Base-by-base conservation (phyloP, 345 rosid species). In the Populus pruinosa region DNA sequence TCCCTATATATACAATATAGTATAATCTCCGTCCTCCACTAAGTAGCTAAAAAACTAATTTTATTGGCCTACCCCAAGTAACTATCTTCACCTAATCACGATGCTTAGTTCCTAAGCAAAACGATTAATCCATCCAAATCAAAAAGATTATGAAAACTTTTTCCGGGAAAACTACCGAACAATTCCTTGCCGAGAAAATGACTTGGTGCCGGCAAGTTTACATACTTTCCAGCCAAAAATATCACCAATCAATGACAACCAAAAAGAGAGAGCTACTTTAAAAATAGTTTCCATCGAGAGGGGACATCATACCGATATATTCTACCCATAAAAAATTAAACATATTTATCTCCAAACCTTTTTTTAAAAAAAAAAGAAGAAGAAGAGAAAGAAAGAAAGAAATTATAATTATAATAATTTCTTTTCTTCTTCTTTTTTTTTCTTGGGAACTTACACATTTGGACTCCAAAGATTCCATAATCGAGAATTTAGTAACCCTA, bases 381-480 rank as follows among this genome's bases (percentile, higher is more conserved):
- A 21, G 20, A 29, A 0, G 8, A 9, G n/a, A 38, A 0, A 11
- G 16, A 18, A 11, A 39, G 13, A 38, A 2, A 11, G 16, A 18
- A 18, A 39, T 25, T 43, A 21, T 23, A 69, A 49, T 35, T 21
- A 62, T 23, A 49, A 44, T 9, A 25, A 69, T 59, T 2, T 44
- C 25, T 11, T 27, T 33, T 36, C 50, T 44, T 2, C 27, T 39
- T 9, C 31, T 31, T 35, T 43, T 43, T 20, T 59, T 61, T 59
- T 25, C 11, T 21, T 27, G 55, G 59, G 9, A n/a, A 41, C 84
- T 39, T 87, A 93, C 75, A 90, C 88, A 87, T 85, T 87, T 86
- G 98, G 95, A 92, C 81, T 83, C 99, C 94, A 94, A 83, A 96
- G 94, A 21, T 88, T 86, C 97, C 99, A 96, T 79, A 93, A 84